A percentile compares a stretch with the other conserved stretches of the same genome.
Conservation (phyloP, 2,329 filamentous ascomycete species). For the Teratosphaeria pseudoeucalypti region DNA sequence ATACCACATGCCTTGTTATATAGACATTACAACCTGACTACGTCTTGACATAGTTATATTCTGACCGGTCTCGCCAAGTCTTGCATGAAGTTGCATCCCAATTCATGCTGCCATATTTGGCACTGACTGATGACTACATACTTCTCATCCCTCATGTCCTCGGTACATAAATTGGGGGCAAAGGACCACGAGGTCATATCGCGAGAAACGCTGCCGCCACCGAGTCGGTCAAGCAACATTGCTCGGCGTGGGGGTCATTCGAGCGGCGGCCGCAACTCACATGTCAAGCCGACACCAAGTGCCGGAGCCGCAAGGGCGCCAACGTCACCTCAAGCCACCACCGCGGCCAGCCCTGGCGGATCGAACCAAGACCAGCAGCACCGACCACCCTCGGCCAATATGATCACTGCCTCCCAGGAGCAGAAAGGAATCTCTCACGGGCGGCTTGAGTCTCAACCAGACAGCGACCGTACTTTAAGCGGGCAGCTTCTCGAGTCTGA, state of each 20-base stretch:
- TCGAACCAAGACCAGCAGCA: background rate
- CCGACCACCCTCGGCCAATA: background rate
- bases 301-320: background rate
- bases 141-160: background rate
- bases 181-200: background rate
- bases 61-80: too few relatives aligned
- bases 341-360: background rate
- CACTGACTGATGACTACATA: background rate
- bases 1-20: background rate
- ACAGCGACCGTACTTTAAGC: background rate
- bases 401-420: background rate
- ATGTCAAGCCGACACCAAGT: background rate
- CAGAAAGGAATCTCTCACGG: background rate
- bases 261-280: too few relatives aligned
- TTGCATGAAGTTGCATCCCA: too few relatives aligned
- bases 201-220: background rate
- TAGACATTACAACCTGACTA: background rate
- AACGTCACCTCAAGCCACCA: background rate
- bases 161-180: background rate
- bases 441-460: background rate
- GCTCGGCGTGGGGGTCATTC: background rate
- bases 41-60: background rate
- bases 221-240: background rate
- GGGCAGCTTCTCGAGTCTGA: background rate
- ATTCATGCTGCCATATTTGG: background rate